phyloP scores from a whole-genome alignment of 768 basidiomycete genomes.

The Kwoniella europaea region DNA sequence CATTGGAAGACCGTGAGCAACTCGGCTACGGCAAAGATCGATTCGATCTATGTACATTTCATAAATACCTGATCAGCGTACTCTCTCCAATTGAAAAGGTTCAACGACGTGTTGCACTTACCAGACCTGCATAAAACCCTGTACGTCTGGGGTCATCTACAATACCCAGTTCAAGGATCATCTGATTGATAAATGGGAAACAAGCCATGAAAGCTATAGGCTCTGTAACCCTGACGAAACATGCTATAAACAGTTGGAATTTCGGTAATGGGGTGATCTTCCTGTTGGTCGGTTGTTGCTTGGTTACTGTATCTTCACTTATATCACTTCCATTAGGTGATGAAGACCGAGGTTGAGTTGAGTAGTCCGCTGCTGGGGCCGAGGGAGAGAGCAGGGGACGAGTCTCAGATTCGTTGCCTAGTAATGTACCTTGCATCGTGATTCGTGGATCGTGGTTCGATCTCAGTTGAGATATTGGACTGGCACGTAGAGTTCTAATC shows the following conservation, averaged over 20 bases:
- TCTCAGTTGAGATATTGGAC: too few relatives aligned
- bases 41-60: too few relatives aligned
- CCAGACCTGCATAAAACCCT: slow-evolving; percentile 45
- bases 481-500: too few relatives aligned
- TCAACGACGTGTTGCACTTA: too few relatives aligned
- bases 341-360: not conserved
- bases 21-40: slow-evolving; percentile 45
- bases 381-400: slow-evolving; percentile 6
- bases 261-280: slow-evolving; percentile 45
- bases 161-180: slow-evolving; percentile 43
- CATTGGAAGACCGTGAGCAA: slow-evolving; percentile 49
- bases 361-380: slow-evolving; percentile 5
- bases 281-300: slow-evolving; percentile 2
- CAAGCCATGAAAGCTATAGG: slow-evolving; percentile 44
- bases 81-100: too few relatives aligned
- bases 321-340: not conserved
- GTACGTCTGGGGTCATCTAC: slow-evolving; percentile 40
- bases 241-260: slow-evolving; percentile 40
- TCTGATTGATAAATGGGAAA: slow-evolving; percentile 53
- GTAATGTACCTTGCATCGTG: slow-evolving; percentile 16
- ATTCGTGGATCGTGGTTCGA: not conserved
- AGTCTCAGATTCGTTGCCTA: slow-evolving; percentile 24
- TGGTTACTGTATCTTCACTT: not conserved
- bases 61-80: too few relatives aligned
- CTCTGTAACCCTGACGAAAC: slow-evolving; percentile 42